These are phyloP conservation scores for Cicer chorassanicum DNA, from an alignment of 306 rosid genomes.

Conservation along the genomic window DNA sequence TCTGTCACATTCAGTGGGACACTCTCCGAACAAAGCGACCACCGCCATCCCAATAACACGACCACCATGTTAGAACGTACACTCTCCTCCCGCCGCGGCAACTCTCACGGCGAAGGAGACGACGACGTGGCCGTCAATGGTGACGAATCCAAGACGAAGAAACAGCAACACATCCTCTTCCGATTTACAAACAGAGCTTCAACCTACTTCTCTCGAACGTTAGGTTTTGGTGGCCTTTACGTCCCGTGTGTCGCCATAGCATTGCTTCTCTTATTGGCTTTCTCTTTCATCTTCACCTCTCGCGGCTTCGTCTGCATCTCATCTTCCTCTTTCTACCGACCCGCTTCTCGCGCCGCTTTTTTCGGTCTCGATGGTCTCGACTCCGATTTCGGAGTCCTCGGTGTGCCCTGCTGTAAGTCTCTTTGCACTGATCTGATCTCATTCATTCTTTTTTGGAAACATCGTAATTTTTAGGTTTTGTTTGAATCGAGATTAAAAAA, in stretches of 20 bases:
- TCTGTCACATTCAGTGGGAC: neutral
- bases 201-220: conserved; percentile 56
- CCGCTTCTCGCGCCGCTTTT: conserved; percentile 67
- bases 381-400: conserved; percentile 89
- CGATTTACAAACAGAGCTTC: conserved; percentile 56
- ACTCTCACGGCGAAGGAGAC: conserved; percentile 48
- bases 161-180: conserved; percentile 53
- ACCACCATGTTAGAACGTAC: conserved; percentile 63
- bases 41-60: conserved; percentile 36
- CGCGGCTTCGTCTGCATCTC: conserved; percentile 85
- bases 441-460: neutral
- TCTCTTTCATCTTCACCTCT: conserved; percentile 59
- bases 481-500: conserved; percentile 7
- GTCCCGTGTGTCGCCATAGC: conserved; percentile 50
- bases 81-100: conserved; percentile 77
- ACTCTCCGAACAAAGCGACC: conserved; percentile 12
- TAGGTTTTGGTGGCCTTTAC: conserved; percentile 45
- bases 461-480: conserved; percentile 9
- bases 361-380: conserved; percentile 79
- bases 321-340: conserved; percentile 41
- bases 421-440: conserved; percentile 39
- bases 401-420: conserved; percentile 98
- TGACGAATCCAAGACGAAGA: conserved; percentile 37
- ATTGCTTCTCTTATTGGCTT: conserved; percentile 47
- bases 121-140: neutral